Percentiles rank a stretch among this genome's conserved stretches.
phyloP scores from a whole-genome alignment of 2,329 filamentous ascomycete species.

The Tolypocladium amazonense region DNA sequence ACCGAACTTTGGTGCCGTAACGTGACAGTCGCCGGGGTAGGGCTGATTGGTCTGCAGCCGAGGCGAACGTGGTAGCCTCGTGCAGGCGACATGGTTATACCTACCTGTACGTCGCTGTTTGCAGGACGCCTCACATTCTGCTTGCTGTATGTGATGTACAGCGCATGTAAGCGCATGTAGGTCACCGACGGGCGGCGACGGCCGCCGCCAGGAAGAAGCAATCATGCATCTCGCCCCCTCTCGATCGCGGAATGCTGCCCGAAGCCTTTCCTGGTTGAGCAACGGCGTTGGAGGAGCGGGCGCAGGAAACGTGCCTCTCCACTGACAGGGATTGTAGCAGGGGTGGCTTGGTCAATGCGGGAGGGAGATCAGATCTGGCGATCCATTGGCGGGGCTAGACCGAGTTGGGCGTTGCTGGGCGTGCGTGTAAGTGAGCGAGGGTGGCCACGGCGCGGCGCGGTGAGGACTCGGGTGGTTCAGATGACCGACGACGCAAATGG shows the following conservation, averaged over 20 bases:
- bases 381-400: slow-evolving; percentile 3
- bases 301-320: not conserved
- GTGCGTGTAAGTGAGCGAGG: not conserved
- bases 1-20: not conserved
- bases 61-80: not conserved
- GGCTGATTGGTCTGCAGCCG: not conserved
- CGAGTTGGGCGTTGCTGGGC: not conserved
- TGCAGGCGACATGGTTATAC: not conserved
- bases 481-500: not conserved
- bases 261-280: not conserved
- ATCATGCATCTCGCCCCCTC: not conserved
- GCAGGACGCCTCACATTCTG: not conserved
- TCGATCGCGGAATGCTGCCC: not conserved
- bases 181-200: not conserved
- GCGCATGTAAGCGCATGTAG: not conserved
- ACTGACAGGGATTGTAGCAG: not conserved
- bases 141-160: not conserved
- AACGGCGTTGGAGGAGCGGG: not conserved
- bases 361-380: slow-evolving; percentile 8
- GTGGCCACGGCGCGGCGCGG: not conserved
- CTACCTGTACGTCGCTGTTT: not conserved
- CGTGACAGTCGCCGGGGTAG: not conserved
- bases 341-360: not conserved
- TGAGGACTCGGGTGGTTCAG: not conserved
- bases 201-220: not conserved